Evolutionary conservation across 176 grass and related monocot species (phyloP).

Genomic region (Elaeis guineensis): DNA sequence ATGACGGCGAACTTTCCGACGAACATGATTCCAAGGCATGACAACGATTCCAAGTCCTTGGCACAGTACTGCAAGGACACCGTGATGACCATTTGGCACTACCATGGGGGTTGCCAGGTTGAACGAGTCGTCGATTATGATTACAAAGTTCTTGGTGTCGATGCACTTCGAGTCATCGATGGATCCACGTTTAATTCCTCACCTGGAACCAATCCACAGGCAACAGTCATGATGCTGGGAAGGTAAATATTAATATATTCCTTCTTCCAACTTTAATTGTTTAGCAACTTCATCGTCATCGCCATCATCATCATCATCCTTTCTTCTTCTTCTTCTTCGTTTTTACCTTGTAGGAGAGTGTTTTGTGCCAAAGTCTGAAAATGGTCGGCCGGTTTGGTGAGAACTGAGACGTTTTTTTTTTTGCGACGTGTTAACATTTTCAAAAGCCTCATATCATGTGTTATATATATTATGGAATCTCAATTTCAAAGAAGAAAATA

Average conservation of each 20-base stretch:
- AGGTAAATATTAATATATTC: background rate
- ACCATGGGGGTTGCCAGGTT: conserved; percentile 4
- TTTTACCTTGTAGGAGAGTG: background rate
- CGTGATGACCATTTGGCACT: conserved; percentile 5
- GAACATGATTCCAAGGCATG: conserved; percentile 58
- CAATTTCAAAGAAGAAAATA: too few relatives aligned
- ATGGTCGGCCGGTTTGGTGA: too few relatives aligned
- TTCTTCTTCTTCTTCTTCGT: background rate
- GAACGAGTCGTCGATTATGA: background rate
- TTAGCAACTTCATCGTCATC: background rate
- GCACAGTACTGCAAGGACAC: conserved; percentile 23
- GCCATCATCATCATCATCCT: too few relatives aligned
- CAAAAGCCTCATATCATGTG: too few relatives aligned
- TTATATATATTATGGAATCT: too few relatives aligned
- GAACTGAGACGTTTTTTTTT: too few relatives aligned
- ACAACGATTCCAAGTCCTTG: conserved; percentile 49
- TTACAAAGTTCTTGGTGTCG: background rate
- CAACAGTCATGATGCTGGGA: conserved; percentile 12
- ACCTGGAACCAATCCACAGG: conserved; percentile 12
- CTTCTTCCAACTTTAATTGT: background rate
- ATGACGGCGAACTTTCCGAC: conserved; percentile 48
- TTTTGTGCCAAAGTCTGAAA: too few relatives aligned
- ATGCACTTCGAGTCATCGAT: conserved; percentile 3
- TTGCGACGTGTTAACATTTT: too few relatives aligned
- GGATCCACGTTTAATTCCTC: conserved; percentile 7